These are phyloP conservation scores for Hygrocybe punicea DNA, from an alignment of 768 basidiomycete species.

Conservation along the genomic window DNA sequence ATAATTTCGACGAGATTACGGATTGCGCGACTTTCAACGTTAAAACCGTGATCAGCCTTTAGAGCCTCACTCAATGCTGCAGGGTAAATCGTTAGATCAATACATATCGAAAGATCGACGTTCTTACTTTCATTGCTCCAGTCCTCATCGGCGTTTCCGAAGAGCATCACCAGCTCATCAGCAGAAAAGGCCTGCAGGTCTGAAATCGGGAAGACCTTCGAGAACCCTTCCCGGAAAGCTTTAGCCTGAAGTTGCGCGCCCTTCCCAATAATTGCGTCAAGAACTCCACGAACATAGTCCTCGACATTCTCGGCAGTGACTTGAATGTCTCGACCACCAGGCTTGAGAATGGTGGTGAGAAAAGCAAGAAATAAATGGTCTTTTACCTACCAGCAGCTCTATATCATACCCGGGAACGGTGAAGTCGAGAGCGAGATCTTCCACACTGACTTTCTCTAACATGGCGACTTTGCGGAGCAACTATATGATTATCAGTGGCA, in stretches of 20 bases:
- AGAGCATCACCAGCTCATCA: slow-evolving; percentile 92
- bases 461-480: slow-evolving; percentile 54
- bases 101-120: slow-evolving; percentile 2
- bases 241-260: slow-evolving; percentile 77
- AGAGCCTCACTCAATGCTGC: slow-evolving; percentile 82
- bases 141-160: slow-evolving; percentile 97
- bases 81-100: slow-evolving; percentile 11
- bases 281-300: slow-evolving; percentile 82
- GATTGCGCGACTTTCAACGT: slow-evolving; percentile 89
- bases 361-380: background rate
- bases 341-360: slow-evolving; percentile 38
- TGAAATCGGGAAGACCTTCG: slow-evolving; percentile 89
- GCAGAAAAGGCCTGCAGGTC: slow-evolving; percentile 91
- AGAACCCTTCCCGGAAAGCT: slow-evolving; percentile 93
- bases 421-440: slow-evolving; percentile 92
- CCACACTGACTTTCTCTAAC: slow-evolving; percentile 64
- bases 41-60: slow-evolving; percentile 98
- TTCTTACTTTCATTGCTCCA: slow-evolving; percentile 87
- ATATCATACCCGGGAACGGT: slow-evolving; percentile 95
- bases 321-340: slow-evolving; percentile 70
- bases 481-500: slow-evolving; percentile 25
- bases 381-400: slow-evolving; percentile 68
- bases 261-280: slow-evolving; percentile 83
- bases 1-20: slow-evolving; percentile 84
- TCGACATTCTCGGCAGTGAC: slow-evolving; percentile 88